Percentiles rank a stretch among this genome's conserved stretches.
Conservation (phyloP, 1,139 yeast species). For the Kurtzmaniella quercitrusa region DNA sequence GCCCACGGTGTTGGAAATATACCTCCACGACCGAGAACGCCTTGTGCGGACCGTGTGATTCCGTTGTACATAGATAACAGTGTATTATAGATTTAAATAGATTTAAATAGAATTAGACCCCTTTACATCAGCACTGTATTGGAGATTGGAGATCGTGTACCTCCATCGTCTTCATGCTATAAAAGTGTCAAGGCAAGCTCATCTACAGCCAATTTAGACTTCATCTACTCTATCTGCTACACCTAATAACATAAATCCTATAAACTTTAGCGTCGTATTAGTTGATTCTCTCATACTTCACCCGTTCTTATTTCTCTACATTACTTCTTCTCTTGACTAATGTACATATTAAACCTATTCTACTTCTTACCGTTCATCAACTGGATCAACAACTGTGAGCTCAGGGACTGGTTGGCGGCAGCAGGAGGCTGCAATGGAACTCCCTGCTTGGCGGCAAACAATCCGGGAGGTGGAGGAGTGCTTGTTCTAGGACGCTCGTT, state of each 20-base stretch:
- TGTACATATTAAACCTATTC: neutral
- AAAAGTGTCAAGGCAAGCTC: no score
- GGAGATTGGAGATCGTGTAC: no score
- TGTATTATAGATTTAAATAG: no score
- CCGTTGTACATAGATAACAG: conserved; percentile 15
- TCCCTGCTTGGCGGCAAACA: conserved; percentile 20
- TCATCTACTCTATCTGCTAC: no score
- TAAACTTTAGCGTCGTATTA: no score
- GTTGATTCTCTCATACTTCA: no score
- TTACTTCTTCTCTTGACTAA: neutral
- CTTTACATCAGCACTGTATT: no score
- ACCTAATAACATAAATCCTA: no score
- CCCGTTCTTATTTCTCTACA: no score
- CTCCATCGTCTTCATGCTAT: no score
- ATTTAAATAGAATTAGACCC: no score
- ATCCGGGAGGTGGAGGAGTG: conserved; percentile 44
- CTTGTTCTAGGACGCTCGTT: conserved; percentile 28
- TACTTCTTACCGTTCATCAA: conserved; percentile 63
- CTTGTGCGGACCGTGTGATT: conserved; percentile 67
- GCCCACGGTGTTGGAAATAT: conserved; percentile 94
- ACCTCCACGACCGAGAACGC: conserved; percentile 47
- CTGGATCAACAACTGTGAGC: conserved; percentile 67
- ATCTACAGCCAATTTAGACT: no score
- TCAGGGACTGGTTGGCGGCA: conserved; percentile 32
- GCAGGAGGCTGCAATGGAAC: conserved; percentile 8